Evolutionary conservation across 805 yeast species (phyloP).

Genomic region (Saccharomycopsis javanensis): DNA sequence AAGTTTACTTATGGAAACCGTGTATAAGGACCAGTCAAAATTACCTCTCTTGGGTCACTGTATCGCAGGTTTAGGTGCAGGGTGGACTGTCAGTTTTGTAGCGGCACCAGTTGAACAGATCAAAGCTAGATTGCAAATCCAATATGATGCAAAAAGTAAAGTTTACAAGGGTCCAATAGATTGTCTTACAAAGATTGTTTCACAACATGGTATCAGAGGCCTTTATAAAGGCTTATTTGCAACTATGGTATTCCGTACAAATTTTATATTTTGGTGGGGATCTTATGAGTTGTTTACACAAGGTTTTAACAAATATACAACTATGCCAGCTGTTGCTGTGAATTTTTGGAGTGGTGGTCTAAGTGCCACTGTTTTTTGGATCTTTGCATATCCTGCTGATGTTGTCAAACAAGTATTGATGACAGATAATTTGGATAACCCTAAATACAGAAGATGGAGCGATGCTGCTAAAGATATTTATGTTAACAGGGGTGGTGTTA

Average conservation of each 20-base stretch:
- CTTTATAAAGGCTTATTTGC: slow-evolving; percentile 74
- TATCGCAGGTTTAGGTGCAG: slow-evolving; percentile 68
- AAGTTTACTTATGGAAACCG: slow-evolving; percentile 50
- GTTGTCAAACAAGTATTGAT: slow-evolving; percentile 79
- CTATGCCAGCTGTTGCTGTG: slow-evolving; percentile 55
- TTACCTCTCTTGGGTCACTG: slow-evolving; percentile 69
- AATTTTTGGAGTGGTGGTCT: slow-evolving; percentile 92
- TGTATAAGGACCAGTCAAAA: slow-evolving; percentile 49
- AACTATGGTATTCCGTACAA: slow-evolving; percentile 80
- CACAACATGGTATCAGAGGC: slow-evolving; percentile 58
- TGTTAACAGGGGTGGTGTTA: slow-evolving; percentile 41
- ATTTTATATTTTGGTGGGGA: slow-evolving; percentile 91
- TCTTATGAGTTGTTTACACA: slow-evolving; percentile 72
- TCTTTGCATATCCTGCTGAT: slow-evolving; percentile 80
- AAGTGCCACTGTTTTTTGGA: slow-evolving; percentile 82
- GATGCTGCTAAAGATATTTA: slow-evolving; percentile 66
- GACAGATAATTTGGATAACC: slow-evolving; percentile 67
- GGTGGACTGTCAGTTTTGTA: slow-evolving; percentile 88
- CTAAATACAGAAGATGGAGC: slow-evolving; percentile 60
- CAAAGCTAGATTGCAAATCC: slow-evolving; percentile 83
- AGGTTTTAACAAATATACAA: slow-evolving; percentile 56
- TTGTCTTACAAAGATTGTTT: slow-evolving; percentile 50
- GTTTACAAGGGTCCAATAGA: slow-evolving; percentile 72
- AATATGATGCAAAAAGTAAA: slow-evolving; percentile 66
- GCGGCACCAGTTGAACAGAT: slow-evolving; percentile 92